phyloP scores from a whole-genome alignment of 1,284 basidiomycete genomes.

The Tylopilus orsonianus region DNA sequence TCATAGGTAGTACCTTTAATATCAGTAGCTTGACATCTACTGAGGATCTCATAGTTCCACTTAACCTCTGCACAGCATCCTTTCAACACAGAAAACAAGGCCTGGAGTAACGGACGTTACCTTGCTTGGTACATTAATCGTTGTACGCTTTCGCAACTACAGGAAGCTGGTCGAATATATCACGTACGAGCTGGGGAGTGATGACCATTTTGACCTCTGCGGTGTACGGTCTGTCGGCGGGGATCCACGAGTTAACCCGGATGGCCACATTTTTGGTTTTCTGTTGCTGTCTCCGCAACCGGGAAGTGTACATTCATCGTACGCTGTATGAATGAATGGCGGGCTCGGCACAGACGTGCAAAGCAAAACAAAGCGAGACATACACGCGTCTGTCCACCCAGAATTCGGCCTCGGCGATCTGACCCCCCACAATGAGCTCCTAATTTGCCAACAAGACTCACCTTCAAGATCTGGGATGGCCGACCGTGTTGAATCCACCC shows the following conservation, averaged over 20 bases:
- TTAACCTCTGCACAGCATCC: no score
- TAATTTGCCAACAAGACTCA: slow-evolving; percentile 76
- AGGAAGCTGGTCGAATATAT: slow-evolving; percentile 98
- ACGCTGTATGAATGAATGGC: no score
- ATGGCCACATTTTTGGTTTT: slow-evolving; percentile 74
- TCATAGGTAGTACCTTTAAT: no score
- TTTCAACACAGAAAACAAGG: no score
- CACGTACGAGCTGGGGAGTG: slow-evolving; percentile 89
- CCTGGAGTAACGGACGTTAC: slow-evolving; percentile 42
- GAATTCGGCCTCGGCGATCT: slow-evolving; percentile 90
- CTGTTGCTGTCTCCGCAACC: slow-evolving; percentile 60
- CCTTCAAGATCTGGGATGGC: slow-evolving; percentile 70
- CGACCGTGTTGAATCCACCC: no score
- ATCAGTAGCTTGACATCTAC: no score
- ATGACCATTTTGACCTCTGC: slow-evolving; percentile 82
- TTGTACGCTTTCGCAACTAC: slow-evolving; percentile 90
- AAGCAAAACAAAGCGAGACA: not conserved
- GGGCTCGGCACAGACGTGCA: not conserved
- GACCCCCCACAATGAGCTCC: slow-evolving; percentile 79
- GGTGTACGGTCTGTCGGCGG: slow-evolving; percentile 75
- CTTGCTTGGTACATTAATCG: slow-evolving; percentile 88
- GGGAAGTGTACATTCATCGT: slow-evolving; percentile 53
- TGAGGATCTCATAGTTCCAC: no score
- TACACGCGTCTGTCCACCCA: slow-evolving; percentile 91
- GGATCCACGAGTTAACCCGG: slow-evolving; percentile 88